Evolutionary conservation across 805 yeast genomes (phyloP).

Genomic region (Cyberlindnera mississippiensis): DNA sequence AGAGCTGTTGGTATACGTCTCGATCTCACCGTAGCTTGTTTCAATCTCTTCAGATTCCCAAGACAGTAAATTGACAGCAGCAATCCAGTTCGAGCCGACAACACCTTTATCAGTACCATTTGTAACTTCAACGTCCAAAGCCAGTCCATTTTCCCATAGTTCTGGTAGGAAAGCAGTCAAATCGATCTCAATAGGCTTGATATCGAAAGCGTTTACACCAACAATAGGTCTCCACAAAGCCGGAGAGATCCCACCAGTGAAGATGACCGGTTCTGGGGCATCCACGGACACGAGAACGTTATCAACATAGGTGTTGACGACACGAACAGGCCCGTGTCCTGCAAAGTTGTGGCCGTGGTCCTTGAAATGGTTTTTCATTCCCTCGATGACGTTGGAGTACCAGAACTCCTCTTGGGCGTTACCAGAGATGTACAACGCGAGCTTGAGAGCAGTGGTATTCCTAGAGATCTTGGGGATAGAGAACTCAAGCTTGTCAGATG

Average conservation of each 20-base stretch:
- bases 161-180: conserved; percentile 64
- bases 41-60: conserved; percentile 46
- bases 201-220: conserved; percentile 67
- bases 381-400: conserved; percentile 61
- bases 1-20: conserved; percentile 26
- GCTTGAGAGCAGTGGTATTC: conserved; percentile 49
- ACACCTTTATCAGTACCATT: conserved; percentile 41
- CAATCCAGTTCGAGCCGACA: conserved; percentile 50
- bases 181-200: conserved; percentile 67
- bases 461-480: conserved; percentile 43
- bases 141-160: conserved; percentile 50
- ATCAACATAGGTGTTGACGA: conserved; percentile 57
- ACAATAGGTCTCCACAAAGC: conserved; percentile 80
- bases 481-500: conserved; percentile 35
- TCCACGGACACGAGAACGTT: conserved; percentile 56
- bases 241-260: conserved; percentile 80
- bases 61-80: conserved; percentile 50
- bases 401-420: conserved; percentile 82
- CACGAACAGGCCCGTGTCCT: conserved; percentile 72
- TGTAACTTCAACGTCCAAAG: conserved; percentile 46
- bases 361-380: conserved; percentile 38
- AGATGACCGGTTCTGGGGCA: conserved; percentile 70
- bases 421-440: conserved; percentile 66
- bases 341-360: conserved; percentile 36
- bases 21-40: conserved; percentile 37